Evolutionary conservation across 2,329 filamentous ascomycete species (phyloP), one percentile per base, ranked within the genome.

Genomic region (Aspergillus sp.): DNA sequence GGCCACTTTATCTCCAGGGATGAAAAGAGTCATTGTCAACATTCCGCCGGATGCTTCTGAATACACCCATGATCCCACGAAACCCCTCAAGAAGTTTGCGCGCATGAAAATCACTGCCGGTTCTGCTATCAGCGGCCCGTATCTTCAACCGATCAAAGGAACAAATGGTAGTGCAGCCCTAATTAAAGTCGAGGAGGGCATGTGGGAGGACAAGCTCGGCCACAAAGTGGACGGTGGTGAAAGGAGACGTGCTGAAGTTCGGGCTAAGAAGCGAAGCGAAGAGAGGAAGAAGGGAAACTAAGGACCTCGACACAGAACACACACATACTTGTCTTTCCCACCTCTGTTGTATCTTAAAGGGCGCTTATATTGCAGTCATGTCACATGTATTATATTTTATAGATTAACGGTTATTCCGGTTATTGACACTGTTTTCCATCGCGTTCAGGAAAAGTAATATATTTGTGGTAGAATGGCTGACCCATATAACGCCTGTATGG

Each of bases 211-310:
- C 70, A 89, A 85, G 74, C 85, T 89, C 70, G 94, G 95, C 28
- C 87, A 87, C 72, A 98, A 98, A 88, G 89, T 99, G 67, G 93
- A 98, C 78, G 95, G 95, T 72, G 95, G 95, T 83, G 95, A 99
- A 83, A 88, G 95, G 76, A 87, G 95, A 78, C 88, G 86, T 76
- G 91, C 90, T 15, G 89, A 96, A 80, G 88, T 97, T 55, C 85
- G 91, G 70, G 92, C 93, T 69, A 97, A 96, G 88, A 89, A 87
- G 80, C 86, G 89, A 66, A 87, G 90, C 55, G 88, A 88, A 38
- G 91, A 93, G 80, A 88, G 91, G 67, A 91, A 89, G 77, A 91
- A 91, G 65, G 84, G 55, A 41, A 66, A 62, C 30, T 55, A 30
- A 15, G 25, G 15, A n/a, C 25, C 8, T 23, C 12, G 15, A 10